phyloP scores from a whole-genome alignment of 441 rosid species.

The Erodium trifolium region DNA sequence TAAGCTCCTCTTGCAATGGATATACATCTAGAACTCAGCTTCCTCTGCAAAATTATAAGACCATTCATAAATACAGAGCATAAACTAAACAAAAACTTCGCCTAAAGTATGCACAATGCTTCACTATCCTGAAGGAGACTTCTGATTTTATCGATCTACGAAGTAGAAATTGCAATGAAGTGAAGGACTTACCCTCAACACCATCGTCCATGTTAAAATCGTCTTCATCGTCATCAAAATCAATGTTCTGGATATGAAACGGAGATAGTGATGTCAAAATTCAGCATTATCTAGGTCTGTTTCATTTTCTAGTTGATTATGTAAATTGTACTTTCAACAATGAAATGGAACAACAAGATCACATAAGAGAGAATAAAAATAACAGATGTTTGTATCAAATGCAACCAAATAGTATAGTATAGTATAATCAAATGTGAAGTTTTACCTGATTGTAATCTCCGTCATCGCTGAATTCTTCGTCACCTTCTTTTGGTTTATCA shows the following conservation, averaged over 20 bases:
- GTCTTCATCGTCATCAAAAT: constrained; percentile 44
- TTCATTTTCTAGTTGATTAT: too few relatives aligned
- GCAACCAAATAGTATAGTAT: not conserved
- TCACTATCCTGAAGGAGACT: not conserved
- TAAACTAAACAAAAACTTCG: too few relatives aligned
- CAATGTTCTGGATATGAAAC: constrained; percentile 26
- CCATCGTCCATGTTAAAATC: constrained; percentile 35
- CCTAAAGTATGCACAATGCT: not conserved
- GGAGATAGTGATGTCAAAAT: too few relatives aligned
- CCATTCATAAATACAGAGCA: not conserved
- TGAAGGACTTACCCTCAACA: constrained; percentile 26
- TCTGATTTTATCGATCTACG: not conserved
- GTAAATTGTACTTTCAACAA: too few relatives aligned
- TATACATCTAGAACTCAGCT: not conserved
- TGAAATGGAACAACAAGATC: too few relatives aligned
- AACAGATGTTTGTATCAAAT: not conserved
- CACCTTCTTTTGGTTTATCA: constrained; percentile 32
- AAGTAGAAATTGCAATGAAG: too few relatives aligned
- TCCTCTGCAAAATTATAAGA: not conserved
- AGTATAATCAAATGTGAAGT: not conserved
- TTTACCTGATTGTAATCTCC: constrained; percentile 41
- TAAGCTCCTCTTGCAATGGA: not conserved
- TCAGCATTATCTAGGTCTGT: too few relatives aligned
- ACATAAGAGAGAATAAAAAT: too few relatives aligned
- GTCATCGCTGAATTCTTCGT: constrained; percentile 41